Evolutionary conservation across 208 protist genomes (phyloP).

Genomic region (Borovskyia barvae): DNA sequence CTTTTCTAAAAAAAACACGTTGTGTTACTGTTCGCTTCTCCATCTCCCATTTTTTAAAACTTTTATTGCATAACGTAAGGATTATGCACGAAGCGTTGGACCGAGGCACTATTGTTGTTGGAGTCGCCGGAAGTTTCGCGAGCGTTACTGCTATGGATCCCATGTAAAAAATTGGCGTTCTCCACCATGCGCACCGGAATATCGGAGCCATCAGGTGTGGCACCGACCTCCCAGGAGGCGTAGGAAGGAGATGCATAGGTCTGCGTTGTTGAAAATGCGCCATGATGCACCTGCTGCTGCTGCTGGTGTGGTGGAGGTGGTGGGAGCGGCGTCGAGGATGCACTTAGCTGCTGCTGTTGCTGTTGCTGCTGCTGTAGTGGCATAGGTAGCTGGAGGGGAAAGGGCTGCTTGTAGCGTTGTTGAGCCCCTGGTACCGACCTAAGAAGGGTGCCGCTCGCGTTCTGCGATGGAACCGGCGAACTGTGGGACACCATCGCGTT

Average conservation of each 20-base stretch:
- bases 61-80: conserved; percentile 32
- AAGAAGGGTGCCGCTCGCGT: conserved; percentile 16
- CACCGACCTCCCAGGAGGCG: too few species aligned
- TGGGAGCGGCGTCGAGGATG: not conserved
- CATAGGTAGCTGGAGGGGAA: not conserved
- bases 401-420: conserved; percentile 14
- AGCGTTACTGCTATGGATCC: not conserved
- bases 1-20: too few species aligned
- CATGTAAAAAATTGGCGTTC: too few species aligned
- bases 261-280: too few species aligned
- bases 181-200: too few species aligned
- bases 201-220: too few species aligned
- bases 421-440: conserved; percentile 4
- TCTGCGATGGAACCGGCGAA: not conserved
- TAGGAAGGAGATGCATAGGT: too few species aligned
- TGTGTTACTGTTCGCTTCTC: not conserved
- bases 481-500: too few species aligned
- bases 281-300: not conserved
- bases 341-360: conserved; percentile 13
- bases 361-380: conserved; percentile 1
- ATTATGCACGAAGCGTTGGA: conserved; percentile 30
- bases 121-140: not conserved
- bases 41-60: not conserved
- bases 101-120: conserved; percentile 6
- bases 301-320: not conserved